phyloP scores from a whole-genome alignment of 805 yeast genomes.

The Kuraishia ogatae region DNA sequence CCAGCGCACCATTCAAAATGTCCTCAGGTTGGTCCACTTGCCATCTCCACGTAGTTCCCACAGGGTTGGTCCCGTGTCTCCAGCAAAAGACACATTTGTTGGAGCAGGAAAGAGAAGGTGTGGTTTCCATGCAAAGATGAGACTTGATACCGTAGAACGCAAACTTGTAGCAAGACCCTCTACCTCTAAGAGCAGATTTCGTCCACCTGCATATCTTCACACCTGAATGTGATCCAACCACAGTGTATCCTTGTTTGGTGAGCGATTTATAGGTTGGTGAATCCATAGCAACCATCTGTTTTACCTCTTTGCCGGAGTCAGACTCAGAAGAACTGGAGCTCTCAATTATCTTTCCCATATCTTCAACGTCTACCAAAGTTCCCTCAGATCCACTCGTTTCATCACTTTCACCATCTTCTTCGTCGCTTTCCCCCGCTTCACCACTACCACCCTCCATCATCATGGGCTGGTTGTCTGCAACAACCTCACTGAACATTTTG shows the following conservation, averaged over 20 bases:
- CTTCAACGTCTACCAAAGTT: constrained; percentile 75
- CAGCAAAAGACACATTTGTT: constrained; percentile 95
- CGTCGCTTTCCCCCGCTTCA: constrained; percentile 16
- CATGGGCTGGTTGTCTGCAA: constrained; percentile 62
- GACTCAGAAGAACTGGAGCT: constrained; percentile 1
- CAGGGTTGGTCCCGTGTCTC: constrained; percentile 97
- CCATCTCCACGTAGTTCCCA: constrained; percentile 96
- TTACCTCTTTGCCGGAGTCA: constrained; percentile 26
- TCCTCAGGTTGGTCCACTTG: constrained; percentile 85
- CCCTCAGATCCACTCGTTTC: constrained; percentile 23
- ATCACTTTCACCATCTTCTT: constrained; percentile 10
- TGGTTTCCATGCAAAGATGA: constrained; percentile 92
- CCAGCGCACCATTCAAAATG: constrained; percentile 76
- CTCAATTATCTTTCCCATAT: constrained; percentile 58
- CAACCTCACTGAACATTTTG: constrained; percentile 44
- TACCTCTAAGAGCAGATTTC: constrained; percentile 84
- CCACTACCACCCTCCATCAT: constrained; percentile 40
- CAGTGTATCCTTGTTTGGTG: constrained; percentile 89
- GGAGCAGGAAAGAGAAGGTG: constrained; percentile 89
- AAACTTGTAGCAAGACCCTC: constrained; percentile 90
- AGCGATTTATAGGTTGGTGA: constrained; percentile 84
- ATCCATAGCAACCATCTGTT: constrained; percentile 83
- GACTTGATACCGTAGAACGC: constrained; percentile 88
- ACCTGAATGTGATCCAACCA: constrained; percentile 92
- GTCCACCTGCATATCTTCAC: constrained; percentile 97